These are phyloP conservation scores for Stentor roeselii DNA, from an alignment of 73 alveolate genomes.

Conservation along the genomic window DNA sequence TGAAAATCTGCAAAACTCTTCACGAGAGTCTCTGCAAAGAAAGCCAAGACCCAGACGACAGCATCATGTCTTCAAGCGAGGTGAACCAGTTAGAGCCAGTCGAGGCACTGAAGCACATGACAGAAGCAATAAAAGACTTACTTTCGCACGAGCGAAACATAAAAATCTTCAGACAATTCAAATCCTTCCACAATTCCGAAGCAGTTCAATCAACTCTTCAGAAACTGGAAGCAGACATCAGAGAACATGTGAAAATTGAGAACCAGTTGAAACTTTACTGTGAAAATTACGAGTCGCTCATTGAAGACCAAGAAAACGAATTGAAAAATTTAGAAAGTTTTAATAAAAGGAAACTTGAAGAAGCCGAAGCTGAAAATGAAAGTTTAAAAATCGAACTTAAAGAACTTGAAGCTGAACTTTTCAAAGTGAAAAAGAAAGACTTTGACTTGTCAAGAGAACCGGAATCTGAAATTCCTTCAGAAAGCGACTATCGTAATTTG, in stretches of 20 bases:
- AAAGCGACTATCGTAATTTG: neutral
- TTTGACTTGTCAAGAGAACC: neutral
- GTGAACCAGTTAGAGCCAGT: constrained; percentile 7
- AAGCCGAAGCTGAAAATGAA: neutral
- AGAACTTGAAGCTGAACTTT: neutral
- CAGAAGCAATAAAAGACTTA: constrained; percentile 23
- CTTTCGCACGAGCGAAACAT: neutral
- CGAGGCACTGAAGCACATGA: constrained; percentile 5
- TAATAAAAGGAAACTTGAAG: neutral
- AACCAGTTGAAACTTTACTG: constrained; percentile 7
- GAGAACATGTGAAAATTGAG: constrained; percentile 17
- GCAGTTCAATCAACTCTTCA: neutral
- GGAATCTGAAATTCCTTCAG: neutral
- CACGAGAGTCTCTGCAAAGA: neutral
- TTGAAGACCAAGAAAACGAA: neutral
- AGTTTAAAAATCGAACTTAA: neutral
- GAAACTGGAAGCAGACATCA: constrained; percentile 17
- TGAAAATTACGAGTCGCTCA: neutral
- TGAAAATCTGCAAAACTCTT: neutral
- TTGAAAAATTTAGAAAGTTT: neutral
- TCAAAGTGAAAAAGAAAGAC: neutral
- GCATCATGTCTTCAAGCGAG: constrained; percentile 4
- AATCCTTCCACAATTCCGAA: neutral
- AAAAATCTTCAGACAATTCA: neutral
- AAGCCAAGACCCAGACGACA: constrained; percentile 6